Evolutionary conservation across 495 filamentous ascomycete species (phyloP).

Genomic region (Alectoria sarmentosa): DNA sequence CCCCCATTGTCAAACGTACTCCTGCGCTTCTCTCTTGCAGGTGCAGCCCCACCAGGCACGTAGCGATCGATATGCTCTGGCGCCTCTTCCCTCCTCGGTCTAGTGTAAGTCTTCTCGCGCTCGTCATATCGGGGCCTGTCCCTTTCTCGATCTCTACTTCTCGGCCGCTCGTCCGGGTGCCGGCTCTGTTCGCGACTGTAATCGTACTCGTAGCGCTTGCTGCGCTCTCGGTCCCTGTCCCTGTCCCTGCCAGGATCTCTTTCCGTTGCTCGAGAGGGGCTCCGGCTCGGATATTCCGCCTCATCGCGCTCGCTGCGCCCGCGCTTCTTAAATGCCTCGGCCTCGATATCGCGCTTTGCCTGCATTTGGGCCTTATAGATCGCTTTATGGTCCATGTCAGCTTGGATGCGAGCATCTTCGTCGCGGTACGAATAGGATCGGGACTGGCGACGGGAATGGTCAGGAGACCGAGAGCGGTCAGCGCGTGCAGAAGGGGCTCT

Average conservation of each 20-base stretch:
- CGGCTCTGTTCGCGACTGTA: conserved; percentile 9
- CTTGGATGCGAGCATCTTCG: conserved; percentile 15
- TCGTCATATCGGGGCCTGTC: conserved; percentile 17
- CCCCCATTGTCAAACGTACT: conserved; percentile 25
- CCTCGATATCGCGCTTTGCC: conserved; percentile 20
- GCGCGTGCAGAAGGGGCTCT: conserved; percentile 7
- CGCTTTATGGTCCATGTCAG: conserved; percentile 19
- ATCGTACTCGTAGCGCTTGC: conserved; percentile 17
- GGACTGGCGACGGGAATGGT: conserved; percentile 8
- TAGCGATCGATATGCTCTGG: conserved; percentile 43
- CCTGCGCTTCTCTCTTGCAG: conserved; percentile 19
- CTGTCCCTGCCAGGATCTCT: conserved; percentile 27
- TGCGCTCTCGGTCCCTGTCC: conserved; percentile 22
- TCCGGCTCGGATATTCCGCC: conserved; percentile 14
- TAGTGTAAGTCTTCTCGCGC: conserved; percentile 8
- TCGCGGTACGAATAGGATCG: conserved; percentile 15
- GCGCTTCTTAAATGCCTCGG: conserved; percentile 17
- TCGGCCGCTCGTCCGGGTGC: conserved; percentile 16
- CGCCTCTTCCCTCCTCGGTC: conserved; percentile 19
- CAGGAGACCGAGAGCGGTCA: conserved; percentile 12
- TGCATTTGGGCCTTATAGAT: conserved; percentile 23
- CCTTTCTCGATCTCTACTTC: conserved; percentile 17
- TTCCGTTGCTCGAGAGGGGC: conserved; percentile 11
- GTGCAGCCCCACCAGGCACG: conserved; percentile 31
- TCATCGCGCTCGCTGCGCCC: conserved; percentile 21